Base-by-base conservation (phyloP, 768 basidiomycete genomes). In the Dendrothele bispora region DNA sequence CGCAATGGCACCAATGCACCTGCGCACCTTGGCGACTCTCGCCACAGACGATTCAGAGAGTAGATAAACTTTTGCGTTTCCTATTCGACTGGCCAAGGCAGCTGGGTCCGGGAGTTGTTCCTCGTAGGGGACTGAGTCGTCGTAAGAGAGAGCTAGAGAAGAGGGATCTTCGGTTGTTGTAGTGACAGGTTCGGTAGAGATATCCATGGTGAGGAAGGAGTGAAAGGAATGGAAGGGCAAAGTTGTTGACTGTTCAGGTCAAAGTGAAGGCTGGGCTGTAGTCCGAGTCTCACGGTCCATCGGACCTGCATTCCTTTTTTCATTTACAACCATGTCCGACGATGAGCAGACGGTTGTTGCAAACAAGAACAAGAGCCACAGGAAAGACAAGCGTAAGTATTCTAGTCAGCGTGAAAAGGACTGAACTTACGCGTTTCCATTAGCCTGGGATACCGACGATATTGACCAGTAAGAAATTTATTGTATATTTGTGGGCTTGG, bases 391-490 rank as follows among this genome's bases (percentile, higher is more conserved):
- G 70, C 95, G 95, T 95, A 61, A 62, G 91, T 69, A 7, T 34
- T 25, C 2, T 18, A 17, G 8, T 32, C 21, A n/a, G n/a, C n/a
- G n/a, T n/a, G n/a, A n/a, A n/a, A n/a, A n/a, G n/a, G n/a, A n/a
- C 14, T 12, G 12, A 17, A 32, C n/a, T 40, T 41, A 17, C 17
- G 37, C 35, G 24, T 39, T 14, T 26, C n/a, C 10, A 43, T 56
- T 55, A 98, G 95, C 95, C 61, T 98, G 95, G 95, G 95, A 98
- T 62, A 98, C 95, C 36, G 95, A 98, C 65, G 95, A 97, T 58
- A 93, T 98, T 68, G 91, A 98, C 77, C 95, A 97, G 93, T 95
- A 64, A 84, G 93, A 65, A 7, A n/a, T 49, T 32, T 39, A 35
- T 36, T 30, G 41, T 51, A 28, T 43, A 42, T 44, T 34, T 41